Conservation (phyloP, 768 basidiomycete genomes). For the Suillus tomentosus region DNA sequence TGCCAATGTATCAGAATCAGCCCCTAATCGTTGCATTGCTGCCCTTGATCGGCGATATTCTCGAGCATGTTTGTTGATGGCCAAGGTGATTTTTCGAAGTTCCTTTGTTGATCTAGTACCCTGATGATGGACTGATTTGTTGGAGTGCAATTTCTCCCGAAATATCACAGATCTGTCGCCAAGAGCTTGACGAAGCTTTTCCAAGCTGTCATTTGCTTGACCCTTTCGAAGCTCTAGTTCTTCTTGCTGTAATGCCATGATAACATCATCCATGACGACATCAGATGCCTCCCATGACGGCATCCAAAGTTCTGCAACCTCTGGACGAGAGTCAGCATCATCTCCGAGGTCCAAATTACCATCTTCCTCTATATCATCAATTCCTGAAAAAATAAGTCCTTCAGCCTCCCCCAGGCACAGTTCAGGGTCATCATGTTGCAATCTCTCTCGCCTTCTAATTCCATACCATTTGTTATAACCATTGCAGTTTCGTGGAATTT, state of each 20-base stretch:
- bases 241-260: too few relatives aligned
- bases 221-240: too few relatives aligned
- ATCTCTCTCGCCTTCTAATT: neutral
- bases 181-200: too few relatives aligned
- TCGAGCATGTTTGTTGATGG: conserved; percentile 9
- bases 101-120: conserved; percentile 10
- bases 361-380: neutral
- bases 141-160: too few relatives aligned
- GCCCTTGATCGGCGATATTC: neutral
- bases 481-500: neutral
- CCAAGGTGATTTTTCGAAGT: neutral
- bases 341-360: neutral
- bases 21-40: neutral
- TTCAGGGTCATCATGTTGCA: neutral
- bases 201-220: too few relatives aligned
- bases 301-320: conserved; percentile 9
- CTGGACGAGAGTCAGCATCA: neutral
- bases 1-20: neutral
- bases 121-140: neutral
- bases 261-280: too few relatives aligned
- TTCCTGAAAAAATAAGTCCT: neutral
- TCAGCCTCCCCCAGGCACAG: neutral
- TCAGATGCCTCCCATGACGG: conserved; percentile 4
- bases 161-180: too few relatives aligned
- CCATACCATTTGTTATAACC: neutral